Evolutionary conservation across 306 rosid species (phyloP), one percentile per base, ranked within the genome.

Genomic region (Corylus americana): DNA sequence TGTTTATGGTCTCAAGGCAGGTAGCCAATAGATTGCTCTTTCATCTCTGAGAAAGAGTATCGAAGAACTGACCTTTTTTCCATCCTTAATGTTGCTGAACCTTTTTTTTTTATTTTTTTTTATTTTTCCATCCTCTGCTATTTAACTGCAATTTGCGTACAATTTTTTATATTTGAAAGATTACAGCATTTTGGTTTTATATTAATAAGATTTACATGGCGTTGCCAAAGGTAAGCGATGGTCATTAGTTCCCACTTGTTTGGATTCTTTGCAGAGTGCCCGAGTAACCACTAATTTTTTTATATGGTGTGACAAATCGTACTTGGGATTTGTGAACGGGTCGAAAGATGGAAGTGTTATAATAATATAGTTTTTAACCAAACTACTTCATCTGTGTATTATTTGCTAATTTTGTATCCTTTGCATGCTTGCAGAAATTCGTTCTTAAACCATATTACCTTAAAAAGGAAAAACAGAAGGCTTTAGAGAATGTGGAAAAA

Each of bases 381-480:
- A 57, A 62, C 69, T 8, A 29, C 11, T 57, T 63, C 48, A 42
- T 18, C 51, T 42, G 9, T 74, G 39, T 71, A 37, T 62, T 61
- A 74, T 11, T 17, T 76, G 18, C 18, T 50, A 17, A 71, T 73
- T 69, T 27, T 73, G 57, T 67, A 44, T 67, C 70, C 39, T 50
- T 54, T 79, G 74, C 82, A n/a, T 78, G 81, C 76, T 77, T 83
- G 86, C 94, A 95, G 99, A 91, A 87, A 69, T 85, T 95, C 73
- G 3, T 91, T 69, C 39, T 91, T 72, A 95, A 93, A 85, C 99
- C 97, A 47, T 95, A 86, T 85, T 91, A 81, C 82, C 91, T 78
- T 79, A 90, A 73, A 85, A 91, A 96, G 87, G 93, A 88, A 78
- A 91, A 89, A 87, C 91, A 83, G 86, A 91, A 90, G 90, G 93